These are phyloP conservation scores for Entoloma clypeatum DNA, from an alignment of 1,284 basidiomycete genomes.

Conservation along the genomic window DNA sequence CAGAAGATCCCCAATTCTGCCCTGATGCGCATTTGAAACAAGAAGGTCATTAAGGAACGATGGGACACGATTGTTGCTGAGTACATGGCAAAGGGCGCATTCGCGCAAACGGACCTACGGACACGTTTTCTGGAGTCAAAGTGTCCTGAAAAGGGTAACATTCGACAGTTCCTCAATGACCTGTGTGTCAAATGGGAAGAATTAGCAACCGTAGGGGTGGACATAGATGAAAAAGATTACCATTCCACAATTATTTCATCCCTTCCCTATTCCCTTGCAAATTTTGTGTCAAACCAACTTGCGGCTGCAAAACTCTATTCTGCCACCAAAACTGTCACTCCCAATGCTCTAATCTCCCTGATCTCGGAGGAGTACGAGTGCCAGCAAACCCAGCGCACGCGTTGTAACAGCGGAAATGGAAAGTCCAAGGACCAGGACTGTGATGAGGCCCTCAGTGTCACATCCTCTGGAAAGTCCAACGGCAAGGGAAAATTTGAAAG, in stretches of 20 bases:
- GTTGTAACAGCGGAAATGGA: conserved; percentile 1
- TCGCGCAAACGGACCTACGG: conserved; percentile 28
- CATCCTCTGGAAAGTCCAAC: too few relatives aligned
- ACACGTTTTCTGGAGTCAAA: conserved; percentile 26
- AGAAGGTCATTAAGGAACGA: conserved; percentile 19
- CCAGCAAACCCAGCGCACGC: conserved; percentile 12
- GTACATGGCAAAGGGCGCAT: conserved; percentile 30
- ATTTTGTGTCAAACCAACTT: conserved; percentile 26
- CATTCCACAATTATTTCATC: conserved; percentile 30
- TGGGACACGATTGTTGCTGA: conserved; percentile 28
- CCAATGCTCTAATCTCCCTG: conserved; percentile 22
- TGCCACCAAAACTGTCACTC: conserved; percentile 16
- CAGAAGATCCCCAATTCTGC: conserved; percentile 30
- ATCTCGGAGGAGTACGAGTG: conserved; percentile 29
- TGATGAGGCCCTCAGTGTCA: conserved; percentile 21
- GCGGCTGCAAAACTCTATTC: conserved; percentile 18
- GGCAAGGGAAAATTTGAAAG: too few relatives aligned
- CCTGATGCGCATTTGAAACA: conserved; percentile 20
- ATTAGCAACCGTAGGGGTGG: conserved; percentile 26
- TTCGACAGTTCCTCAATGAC: conserved; percentile 28
- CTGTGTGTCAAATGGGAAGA: conserved; percentile 26
- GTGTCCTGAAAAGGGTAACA: conserved; percentile 26
- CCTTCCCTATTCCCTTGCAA: conserved; percentile 27
- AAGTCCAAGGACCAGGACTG: conserved; percentile 15
- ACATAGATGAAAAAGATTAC: conserved; percentile 30